Conservation (phyloP, 2,329 filamentous ascomycete genomes). For the Phoma herbarum region DNA sequence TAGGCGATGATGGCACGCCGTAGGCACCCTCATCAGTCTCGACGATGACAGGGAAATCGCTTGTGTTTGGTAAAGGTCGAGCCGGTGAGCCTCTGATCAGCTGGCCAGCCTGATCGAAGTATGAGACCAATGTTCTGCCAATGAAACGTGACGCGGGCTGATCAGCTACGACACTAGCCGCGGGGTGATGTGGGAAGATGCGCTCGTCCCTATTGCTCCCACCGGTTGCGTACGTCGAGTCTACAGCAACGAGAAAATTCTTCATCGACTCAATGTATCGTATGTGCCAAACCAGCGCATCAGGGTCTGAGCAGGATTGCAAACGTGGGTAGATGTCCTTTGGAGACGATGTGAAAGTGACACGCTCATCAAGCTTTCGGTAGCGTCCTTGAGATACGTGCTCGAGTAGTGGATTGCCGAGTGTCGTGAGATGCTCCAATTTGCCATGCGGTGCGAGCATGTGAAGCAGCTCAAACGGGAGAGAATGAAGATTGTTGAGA, state of each 20-base stretch:
- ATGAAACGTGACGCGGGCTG: slow-evolving; percentile 24
- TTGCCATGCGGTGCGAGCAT: slow-evolving; percentile 30
- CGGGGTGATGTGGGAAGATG: slow-evolving; percentile 27
- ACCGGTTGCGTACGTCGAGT: slow-evolving; percentile 2
- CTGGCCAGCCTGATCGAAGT: slow-evolving; percentile 33
- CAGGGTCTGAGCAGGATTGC: slow-evolving; percentile 14
- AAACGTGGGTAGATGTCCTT: slow-evolving; percentile 3
- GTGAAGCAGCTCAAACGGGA: slow-evolving; percentile 40
- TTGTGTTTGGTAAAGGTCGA: slow-evolving; percentile 14
- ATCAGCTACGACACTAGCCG: not conserved
- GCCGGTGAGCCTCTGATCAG: slow-evolving; percentile 25
- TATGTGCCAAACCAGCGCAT: slow-evolving; percentile 28
- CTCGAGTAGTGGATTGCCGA: slow-evolving; percentile 29
- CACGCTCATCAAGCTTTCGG: slow-evolving; percentile 5
- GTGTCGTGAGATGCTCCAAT: slow-evolving; percentile 23
- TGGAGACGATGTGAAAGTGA: slow-evolving; percentile 9
- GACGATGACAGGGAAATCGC: slow-evolving; percentile 27
- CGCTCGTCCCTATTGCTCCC: not conserved
- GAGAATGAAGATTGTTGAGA: slow-evolving; percentile 32
- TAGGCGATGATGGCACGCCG: slow-evolving; percentile 25
- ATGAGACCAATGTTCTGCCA: slow-evolving; percentile 31
- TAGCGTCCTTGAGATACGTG: slow-evolving; percentile 10
- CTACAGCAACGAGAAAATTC: slow-evolving; percentile 11
- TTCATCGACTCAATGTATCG: slow-evolving; percentile 29
- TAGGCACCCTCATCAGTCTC: slow-evolving; percentile 30